Conservation (phyloP, 139 green algal genomes). For the Chlamydomonas sp. region DNA sequence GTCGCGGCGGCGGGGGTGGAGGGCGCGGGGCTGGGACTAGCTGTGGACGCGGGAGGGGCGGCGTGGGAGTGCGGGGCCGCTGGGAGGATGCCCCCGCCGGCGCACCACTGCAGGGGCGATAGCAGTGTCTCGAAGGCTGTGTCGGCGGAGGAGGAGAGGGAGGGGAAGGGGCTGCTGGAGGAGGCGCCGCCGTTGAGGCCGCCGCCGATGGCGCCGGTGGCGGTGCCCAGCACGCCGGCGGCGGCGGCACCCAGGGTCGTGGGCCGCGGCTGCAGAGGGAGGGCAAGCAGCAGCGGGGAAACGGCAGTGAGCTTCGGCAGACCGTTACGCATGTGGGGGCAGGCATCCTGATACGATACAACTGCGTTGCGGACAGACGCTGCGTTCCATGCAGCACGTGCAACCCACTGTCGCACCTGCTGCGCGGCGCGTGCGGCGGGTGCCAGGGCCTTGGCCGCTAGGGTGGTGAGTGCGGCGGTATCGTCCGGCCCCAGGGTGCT, state of each 20-base stretch:
- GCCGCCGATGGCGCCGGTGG: neutral
- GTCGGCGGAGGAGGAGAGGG: neutral
- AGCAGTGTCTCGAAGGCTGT: slow-evolving; percentile 26
- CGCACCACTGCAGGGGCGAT: slow-evolving; percentile 25
- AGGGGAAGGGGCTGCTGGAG: too few relatives aligned
- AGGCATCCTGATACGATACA: too few relatives aligned
- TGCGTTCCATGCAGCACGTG: neutral
- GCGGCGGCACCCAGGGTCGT: too few relatives aligned
- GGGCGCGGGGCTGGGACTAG: too few relatives aligned
- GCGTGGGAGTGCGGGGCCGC: neutral
- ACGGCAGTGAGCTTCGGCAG: too few relatives aligned
- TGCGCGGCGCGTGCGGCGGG: slow-evolving; percentile 24
- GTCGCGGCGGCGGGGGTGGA: too few relatives aligned
- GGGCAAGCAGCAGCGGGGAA: too few relatives aligned
- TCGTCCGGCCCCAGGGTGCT: slow-evolving; percentile 18
- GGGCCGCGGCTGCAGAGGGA: too few relatives aligned
- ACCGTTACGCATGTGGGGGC: too few relatives aligned
- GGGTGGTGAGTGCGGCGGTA: slow-evolving; percentile 5
- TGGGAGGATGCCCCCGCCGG: slow-evolving; percentile 27
- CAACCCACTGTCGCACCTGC: neutral
- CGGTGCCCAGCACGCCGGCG: neutral
- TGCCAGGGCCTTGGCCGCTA: slow-evolving; percentile 18
- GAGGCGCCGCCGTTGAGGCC: too few relatives aligned
- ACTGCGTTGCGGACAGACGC: too few relatives aligned
- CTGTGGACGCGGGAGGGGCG: too few relatives aligned